Evolutionary conservation across 2,329 filamentous ascomycete genomes (phyloP).

Genomic region (Cordyceps tenuipes): DNA sequence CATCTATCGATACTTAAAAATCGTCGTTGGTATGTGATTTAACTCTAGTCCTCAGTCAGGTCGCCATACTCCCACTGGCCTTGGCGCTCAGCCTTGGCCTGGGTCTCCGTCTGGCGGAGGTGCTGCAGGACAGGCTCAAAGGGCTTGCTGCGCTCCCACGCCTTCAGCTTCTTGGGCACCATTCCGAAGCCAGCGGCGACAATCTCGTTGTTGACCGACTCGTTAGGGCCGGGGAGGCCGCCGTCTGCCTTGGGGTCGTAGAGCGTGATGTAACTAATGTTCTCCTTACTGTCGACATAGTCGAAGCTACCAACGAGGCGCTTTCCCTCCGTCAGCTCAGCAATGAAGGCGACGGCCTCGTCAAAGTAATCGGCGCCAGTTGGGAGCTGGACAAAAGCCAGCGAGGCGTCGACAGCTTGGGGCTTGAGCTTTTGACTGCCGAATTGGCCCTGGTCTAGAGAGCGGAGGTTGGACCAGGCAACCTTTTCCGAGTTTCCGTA

Average conservation of each 20-base stretch:
- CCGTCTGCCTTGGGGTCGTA: conserved; percentile 65
- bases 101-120: conserved; percentile 63
- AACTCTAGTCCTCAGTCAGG: conserved; percentile 70
- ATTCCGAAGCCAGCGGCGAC: conserved; percentile 77
- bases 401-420: conserved; percentile 77
- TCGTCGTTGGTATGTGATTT: background rate
- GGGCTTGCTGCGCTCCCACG: conserved; percentile 70
- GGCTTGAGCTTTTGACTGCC: conserved; percentile 70
- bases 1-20: background rate
- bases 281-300: conserved; percentile 69
- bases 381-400: conserved; percentile 86
- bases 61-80: conserved; percentile 99
- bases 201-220: conserved; percentile 86
- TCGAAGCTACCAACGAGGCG: conserved; percentile 88
- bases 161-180: conserved; percentile 85
- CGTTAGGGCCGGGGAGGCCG: conserved; percentile 48
- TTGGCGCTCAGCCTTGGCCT: conserved; percentile 69
- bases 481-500: conserved; percentile 91
- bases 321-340: conserved; percentile 64
- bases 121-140: conserved; percentile 64
- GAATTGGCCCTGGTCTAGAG: conserved; percentile 75
- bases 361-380: conserved; percentile 71
- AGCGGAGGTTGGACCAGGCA: conserved; percentile 73
- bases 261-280: conserved; percentile 75
- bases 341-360: conserved; percentile 70